Conservation (phyloP, 2,329 filamentous ascomycete species). For the Paecilomyces variotii region DNA sequence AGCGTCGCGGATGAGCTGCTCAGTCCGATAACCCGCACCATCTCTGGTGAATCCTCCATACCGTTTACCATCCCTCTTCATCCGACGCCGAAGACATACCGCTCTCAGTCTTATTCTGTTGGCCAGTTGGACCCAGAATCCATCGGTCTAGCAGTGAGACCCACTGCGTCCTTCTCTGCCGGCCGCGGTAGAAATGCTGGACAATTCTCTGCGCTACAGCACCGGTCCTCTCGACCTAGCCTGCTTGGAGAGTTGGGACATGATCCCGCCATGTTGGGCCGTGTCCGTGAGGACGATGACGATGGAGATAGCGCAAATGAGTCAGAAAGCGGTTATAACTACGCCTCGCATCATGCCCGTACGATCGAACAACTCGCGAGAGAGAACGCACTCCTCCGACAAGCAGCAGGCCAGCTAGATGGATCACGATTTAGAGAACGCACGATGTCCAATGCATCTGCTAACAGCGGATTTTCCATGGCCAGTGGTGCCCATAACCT, state of each 20-base stretch:
- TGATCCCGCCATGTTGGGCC: constrained; percentile 38
- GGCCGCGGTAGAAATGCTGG: constrained; percentile 29
- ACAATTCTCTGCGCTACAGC: constrained; percentile 64
- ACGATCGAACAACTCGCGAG: constrained; percentile 40
- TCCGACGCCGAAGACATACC: constrained; percentile 83
- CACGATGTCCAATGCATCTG: constrained; percentile 32
- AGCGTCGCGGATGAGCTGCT: constrained; percentile 47
- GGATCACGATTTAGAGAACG: constrained; percentile 30
- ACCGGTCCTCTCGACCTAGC: constrained; percentile 61
- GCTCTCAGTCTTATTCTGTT: constrained; percentile 94
- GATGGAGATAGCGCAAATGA: constrained; percentile 32
- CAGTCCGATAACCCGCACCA: constrained; percentile 39
- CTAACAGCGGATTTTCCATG: constrained; percentile 24
- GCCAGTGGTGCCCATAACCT: constrained; percentile 22
- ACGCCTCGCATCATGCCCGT: constrained; percentile 33
- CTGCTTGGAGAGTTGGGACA: constrained; percentile 39
- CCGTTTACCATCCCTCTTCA: constrained; percentile 83
- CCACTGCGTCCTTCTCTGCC: constrained; percentile 18
- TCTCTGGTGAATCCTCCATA: constrained; percentile 51
- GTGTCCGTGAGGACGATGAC: constrained; percentile 43
- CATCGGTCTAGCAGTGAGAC: constrained; percentile 23
- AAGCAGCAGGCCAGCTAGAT: constrained; percentile 35
- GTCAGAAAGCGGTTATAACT: constrained; percentile 30
- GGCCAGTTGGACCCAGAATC: constrained; percentile 73
- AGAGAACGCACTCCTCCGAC: constrained; percentile 40